phyloP scores from a whole-genome alignment of 371 early-diverging fungal genomes.

The Syncephalastrum racemosum region DNA sequence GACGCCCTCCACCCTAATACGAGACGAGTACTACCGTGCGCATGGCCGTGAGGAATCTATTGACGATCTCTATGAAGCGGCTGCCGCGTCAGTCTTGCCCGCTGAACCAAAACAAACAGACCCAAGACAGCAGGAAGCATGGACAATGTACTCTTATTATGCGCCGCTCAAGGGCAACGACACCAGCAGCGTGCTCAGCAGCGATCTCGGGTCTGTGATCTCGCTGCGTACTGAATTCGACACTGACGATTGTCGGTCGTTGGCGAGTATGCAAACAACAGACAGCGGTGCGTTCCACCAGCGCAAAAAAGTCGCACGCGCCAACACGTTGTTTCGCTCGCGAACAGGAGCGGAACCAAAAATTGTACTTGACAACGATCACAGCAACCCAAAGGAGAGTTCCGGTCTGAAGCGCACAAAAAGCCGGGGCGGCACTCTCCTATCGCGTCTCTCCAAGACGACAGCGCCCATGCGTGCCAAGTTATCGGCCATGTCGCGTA shows the following conservation, averaged over 20 bases:
- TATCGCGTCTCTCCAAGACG: constrained; percentile 41
- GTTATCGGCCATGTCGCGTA: constrained; percentile 40
- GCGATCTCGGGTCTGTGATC: constrained; percentile 22
- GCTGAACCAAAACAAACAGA: constrained; percentile 4
- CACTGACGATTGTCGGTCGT: constrained; percentile 16
- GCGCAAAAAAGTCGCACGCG: constrained; percentile 11
- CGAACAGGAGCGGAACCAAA: constrained; percentile 30
- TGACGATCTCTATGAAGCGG: not conserved
- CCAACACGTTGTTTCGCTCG: constrained; percentile 25
- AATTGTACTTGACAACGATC: constrained; percentile 27
- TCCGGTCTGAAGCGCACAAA: constrained; percentile 14
- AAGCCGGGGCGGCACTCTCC: constrained; percentile 19
- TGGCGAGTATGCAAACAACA: constrained; percentile 16
- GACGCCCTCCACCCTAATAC: constrained; percentile 42
- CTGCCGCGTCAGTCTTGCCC: not conserved
- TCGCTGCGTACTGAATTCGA: constrained; percentile 26
- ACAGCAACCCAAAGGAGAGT: constrained; percentile 6
- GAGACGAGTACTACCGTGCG: constrained; percentile 39
- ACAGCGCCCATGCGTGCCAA: constrained; percentile 51
- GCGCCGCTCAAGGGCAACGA: constrained; percentile 25
- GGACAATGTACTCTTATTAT: constrained; percentile 19
- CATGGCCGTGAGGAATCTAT: constrained; percentile 15
- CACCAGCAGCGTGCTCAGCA: constrained; percentile 16
- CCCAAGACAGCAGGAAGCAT: constrained; percentile 16
- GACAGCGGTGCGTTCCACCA: constrained; percentile 13